Percentiles rank a stretch among this genome's conserved stretches.
phyloP scores from a whole-genome alignment of 805 yeast genomes.

The Metschnikowia kunwiensis region DNA sequence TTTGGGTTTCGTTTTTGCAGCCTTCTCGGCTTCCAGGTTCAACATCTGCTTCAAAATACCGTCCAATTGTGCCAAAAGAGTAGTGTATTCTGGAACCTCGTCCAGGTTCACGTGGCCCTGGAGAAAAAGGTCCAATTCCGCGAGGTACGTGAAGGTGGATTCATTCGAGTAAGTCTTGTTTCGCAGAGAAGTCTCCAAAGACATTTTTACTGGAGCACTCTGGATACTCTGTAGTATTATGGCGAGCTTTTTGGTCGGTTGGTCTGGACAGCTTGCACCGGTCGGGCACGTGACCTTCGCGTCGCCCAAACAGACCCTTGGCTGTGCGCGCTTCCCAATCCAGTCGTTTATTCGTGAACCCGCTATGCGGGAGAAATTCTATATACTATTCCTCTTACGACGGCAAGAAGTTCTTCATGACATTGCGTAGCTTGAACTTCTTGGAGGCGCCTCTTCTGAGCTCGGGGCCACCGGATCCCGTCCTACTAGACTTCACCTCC shows the following conservation, averaged over 20 bases:
- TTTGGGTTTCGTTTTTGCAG: neutral
- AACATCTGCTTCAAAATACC: constrained; percentile 21
- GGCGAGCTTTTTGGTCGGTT: too few species aligned
- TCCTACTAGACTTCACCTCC: too few species aligned
- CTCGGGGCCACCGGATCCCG: neutral
- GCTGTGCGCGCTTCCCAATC: too few species aligned
- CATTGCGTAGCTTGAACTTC: constrained; percentile 9
- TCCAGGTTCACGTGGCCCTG: constrained; percentile 5
- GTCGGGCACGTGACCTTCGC: constrained; percentile 3
- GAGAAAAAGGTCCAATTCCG: constrained; percentile 21
- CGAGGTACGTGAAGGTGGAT: constrained; percentile 22
- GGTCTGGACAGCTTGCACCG: neutral
- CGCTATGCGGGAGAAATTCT: too few species aligned
- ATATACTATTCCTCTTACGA: too few species aligned
- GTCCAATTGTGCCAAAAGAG: constrained; percentile 24
- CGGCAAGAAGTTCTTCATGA: constrained; percentile 6
- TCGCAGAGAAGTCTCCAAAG: too few species aligned
- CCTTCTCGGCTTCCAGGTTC: constrained; percentile 1
- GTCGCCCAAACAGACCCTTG: too few species aligned
- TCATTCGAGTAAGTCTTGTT: too few species aligned
- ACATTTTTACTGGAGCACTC: too few species aligned
- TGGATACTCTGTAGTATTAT: too few species aligned
- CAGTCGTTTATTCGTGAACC: too few species aligned
- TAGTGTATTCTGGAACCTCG: constrained; percentile 15
- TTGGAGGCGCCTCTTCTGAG: neutral